Base-by-base conservation (phyloP, 768 basidiomycete genomes). In the Epithele typhae region DNA sequence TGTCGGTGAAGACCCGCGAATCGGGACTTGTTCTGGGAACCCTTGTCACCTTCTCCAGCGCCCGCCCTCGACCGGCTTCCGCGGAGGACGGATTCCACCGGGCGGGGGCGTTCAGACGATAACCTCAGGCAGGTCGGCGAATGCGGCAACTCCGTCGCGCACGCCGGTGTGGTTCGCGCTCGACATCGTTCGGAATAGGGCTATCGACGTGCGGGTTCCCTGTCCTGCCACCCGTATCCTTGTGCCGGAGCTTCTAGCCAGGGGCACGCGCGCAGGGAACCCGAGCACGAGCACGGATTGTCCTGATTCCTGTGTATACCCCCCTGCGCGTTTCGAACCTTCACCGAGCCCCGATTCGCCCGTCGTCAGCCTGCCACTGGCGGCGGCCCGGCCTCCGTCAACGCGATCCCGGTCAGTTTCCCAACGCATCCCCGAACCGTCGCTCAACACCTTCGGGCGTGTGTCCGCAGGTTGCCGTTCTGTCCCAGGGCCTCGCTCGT, bases 311-410 rank as follows among this genome's bases (percentile, higher is more conserved):
- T 30, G 27, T 14, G 27, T 14, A n/a, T 30, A 30, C 27, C 14
- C 7, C 14, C 27, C 27, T 14, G 27, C 7, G 27, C 27, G n/a
- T n/a, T n/a, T n/a, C 27, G 27, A 30, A 30, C 27, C 27, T 30
- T 30, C 27, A 30, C 27, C 14, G 27, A 30, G 27, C 27, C 14
- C 27, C 27, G 35, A 36, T 30, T 41, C n/a, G 45, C 22, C 42
- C 45, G 51, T 52, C 43, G 46, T 40, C 42, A 52, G n/a, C n/a
- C n/a, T n/a, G n/a, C n/a, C n/a, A n/a, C n/a, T n/a, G n/a, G n/a
- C n/a, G 51, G 51, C 46, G 51, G 46, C 40, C 51, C 51, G 51
- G 46, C 51, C 46, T 52, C 51, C 46, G 51, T 35, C 37, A 43
- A 46, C 41, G 45, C 8, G 50, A 30, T 38, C 30, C 51, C 42